These are phyloP conservation scores for Diutina pseudorugosa DNA, from an alignment of 1,139 yeast genomes.

Conservation along the genomic window DNA sequence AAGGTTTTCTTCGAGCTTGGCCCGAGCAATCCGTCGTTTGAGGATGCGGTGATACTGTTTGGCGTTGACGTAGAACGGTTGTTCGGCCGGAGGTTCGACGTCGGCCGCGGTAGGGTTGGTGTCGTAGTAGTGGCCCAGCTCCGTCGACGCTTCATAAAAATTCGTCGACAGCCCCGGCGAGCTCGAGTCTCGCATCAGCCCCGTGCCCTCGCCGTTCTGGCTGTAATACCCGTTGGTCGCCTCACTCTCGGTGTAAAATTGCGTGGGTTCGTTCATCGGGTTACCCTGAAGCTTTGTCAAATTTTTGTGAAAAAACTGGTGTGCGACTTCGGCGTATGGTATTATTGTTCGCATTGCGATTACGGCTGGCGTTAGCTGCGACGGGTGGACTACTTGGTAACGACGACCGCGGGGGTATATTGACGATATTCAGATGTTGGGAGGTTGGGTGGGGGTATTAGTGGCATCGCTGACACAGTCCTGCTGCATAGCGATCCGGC, in stretches of 20 bases:
- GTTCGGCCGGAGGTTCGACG: slow-evolving; percentile 33
- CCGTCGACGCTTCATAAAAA: not conserved
- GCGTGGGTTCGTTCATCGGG: slow-evolving; percentile 3
- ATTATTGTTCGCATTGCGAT: not conserved
- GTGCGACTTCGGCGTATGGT: not conserved
- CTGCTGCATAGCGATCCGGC: slow-evolving; percentile 30
- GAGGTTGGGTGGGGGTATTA: not conserved
- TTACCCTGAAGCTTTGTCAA: not conserved
- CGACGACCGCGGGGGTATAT: no score
- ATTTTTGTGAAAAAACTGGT: not conserved
- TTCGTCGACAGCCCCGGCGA: not conserved
- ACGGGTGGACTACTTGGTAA: no score
- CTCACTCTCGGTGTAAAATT: slow-evolving; percentile 5
- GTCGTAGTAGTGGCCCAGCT: not conserved
- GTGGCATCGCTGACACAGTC: slow-evolving; percentile 19
- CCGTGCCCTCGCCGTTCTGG: not conserved
- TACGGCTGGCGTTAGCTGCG: not conserved
- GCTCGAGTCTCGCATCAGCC: not conserved
- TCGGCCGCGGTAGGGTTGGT: slow-evolving; percentile 6
- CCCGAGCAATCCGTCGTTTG: slow-evolving; percentile 87
- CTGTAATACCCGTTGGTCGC: slow-evolving; percentile 6
- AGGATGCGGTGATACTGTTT: slow-evolving; percentile 93
- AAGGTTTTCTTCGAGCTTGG: slow-evolving; percentile 79
- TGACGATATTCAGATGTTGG: not conserved
- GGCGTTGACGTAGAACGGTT: slow-evolving; percentile 95